Evolutionary conservation across 495 filamentous ascomycete genomes (phyloP), one percentile per base, ranked within the genome.

Genomic region (Podospora pseudopauciseta): DNA sequence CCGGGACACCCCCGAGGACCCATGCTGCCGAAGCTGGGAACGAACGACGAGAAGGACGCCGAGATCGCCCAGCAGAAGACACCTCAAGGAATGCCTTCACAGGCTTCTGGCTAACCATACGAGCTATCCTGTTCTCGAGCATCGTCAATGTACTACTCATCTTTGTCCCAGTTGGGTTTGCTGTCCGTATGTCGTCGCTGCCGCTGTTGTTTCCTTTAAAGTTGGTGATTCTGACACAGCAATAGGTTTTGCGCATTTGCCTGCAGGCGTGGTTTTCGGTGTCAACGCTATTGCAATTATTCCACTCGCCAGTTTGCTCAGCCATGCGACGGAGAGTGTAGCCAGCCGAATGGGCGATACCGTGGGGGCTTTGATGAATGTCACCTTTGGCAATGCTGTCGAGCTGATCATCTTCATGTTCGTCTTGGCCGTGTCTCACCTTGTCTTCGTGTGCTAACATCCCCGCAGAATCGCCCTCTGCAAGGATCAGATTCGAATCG

Each of bases 321-420:
- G 86, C 71, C 85, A 91, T 77, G 92, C 91, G 19, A 96, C 92
- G n/a, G 92, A 95, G 77, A 88, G 85, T 69, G 89, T 94, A 57
- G 92, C 92, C 34, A 83, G 83, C 65, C 87, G 88, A 66, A 81
- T 94, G 76, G 92, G 92, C 55, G 91, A 96, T 71, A 91, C 91
- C 9, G 79, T 93, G 39, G 92, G 91, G 65, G 92, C 92, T 16
- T 77, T 95, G 72, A 86, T 94, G 75, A 96, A 94, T 70, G 91
- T 94, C 13, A 92, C 91, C 23, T 95, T 95, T 78, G 92, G 92
- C 65, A 96, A 96, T 77, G 92, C 92, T 26, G 92, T 95, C 68
- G 92, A 77, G 67, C 56, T 73, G 61, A 78, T 80, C 39, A 78
- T 80, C 59, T 78, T 78, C 44, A 67, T 67, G 69, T 67, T 2